phyloP scores from a whole-genome alignment of 2,329 filamentous ascomycete genomes.

The Penicillium olsonii region DNA sequence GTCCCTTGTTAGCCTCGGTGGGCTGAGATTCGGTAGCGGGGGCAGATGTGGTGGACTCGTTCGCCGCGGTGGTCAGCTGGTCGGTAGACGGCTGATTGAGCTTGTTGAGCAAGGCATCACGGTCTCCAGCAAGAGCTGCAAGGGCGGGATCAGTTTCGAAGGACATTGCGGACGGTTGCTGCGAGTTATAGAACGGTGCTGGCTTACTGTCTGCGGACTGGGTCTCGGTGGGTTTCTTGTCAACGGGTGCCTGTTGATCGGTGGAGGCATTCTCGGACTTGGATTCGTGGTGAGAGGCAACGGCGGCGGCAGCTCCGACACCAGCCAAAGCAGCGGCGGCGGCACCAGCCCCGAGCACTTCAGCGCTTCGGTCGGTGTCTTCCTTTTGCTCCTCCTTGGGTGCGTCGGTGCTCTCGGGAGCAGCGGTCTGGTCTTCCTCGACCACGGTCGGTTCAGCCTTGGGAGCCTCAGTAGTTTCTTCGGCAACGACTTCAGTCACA shows the following conservation, averaged over 20 bases:
- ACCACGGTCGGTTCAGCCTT: conserved; percentile 4
- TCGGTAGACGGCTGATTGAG: conserved; percentile 35
- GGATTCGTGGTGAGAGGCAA: conserved; percentile 18
- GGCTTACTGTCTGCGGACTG: conserved; percentile 27
- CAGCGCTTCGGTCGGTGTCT: conserved; percentile 20
- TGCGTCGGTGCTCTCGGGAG: conserved; percentile 3
- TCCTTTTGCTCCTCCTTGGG: conserved; percentile 25
- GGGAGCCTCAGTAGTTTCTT: conserved; percentile 7
- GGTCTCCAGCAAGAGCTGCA: conserved; percentile 33
- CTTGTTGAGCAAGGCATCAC: conserved; percentile 35
- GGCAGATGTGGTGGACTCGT: conserved; percentile 71
- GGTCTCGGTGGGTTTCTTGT: conserved; percentile 10
- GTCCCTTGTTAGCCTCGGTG: conserved; percentile 15
- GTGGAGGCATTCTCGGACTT: conserved; percentile 11
- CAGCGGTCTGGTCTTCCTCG: conserved; percentile 12
- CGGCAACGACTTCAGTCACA: background rate
- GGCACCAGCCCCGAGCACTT: conserved; percentile 28
- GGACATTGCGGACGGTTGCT: conserved; percentile 30
- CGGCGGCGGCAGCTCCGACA: conserved; percentile 22
- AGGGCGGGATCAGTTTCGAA: conserved; percentile 34
- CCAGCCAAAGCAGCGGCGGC: conserved; percentile 26
- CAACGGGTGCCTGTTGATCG: conserved; percentile 11
- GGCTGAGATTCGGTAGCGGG: conserved; percentile 14
- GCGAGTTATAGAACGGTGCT: conserved; percentile 14
- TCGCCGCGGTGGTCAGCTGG: conserved; percentile 56